Percentiles rank a stretch among this genome's conserved stretches.
Evolutionary conservation across 805 yeast genomes (phyloP).

Genomic region (Candida morakotiae): DNA sequence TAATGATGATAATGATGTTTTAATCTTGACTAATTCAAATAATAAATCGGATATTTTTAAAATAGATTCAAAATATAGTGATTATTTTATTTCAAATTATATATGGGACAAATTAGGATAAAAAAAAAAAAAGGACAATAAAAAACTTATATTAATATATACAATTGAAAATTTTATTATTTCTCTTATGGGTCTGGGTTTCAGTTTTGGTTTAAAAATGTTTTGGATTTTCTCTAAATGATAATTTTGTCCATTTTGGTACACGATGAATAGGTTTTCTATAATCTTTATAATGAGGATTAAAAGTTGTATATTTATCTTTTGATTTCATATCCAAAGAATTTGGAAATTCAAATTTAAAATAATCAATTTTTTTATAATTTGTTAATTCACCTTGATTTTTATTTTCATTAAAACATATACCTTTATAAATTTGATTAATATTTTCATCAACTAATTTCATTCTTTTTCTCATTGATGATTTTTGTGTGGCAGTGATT

Average conservation of each 20-base stretch:
- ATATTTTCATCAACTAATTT: constrained; percentile 77
- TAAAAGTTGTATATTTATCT: constrained; percentile 87
- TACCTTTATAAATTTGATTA: constrained; percentile 48
- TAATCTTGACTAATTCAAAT: constrained; percentile 28
- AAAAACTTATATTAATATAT: no score
- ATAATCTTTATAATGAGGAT: constrained; percentile 68
- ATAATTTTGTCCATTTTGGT: constrained; percentile 87
- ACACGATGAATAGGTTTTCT: constrained; percentile 85
- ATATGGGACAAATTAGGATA: constrained; percentile 59
- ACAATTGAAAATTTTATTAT: no score
- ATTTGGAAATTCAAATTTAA: constrained; percentile 54
- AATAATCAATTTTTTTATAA: constrained; percentile 32
- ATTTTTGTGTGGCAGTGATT: constrained; percentile 74
- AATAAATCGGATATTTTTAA: constrained; percentile 48
- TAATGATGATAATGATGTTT: constrained; percentile 9
- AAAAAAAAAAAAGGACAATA: no score
- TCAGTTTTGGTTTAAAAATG: no score
- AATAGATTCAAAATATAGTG: constrained; percentile 53
- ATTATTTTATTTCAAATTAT: constrained; percentile 67
- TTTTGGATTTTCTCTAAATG: constrained; percentile 76
- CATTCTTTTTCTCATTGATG: constrained; percentile 80
- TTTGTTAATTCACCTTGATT: constrained; percentile 30
- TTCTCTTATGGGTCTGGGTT: no score
- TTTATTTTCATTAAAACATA: constrained; percentile 15
- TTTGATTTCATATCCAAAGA: constrained; percentile 74